Conservation (phyloP, 2,329 filamentous ascomycete species). For the Fusarium sp. region DNA sequence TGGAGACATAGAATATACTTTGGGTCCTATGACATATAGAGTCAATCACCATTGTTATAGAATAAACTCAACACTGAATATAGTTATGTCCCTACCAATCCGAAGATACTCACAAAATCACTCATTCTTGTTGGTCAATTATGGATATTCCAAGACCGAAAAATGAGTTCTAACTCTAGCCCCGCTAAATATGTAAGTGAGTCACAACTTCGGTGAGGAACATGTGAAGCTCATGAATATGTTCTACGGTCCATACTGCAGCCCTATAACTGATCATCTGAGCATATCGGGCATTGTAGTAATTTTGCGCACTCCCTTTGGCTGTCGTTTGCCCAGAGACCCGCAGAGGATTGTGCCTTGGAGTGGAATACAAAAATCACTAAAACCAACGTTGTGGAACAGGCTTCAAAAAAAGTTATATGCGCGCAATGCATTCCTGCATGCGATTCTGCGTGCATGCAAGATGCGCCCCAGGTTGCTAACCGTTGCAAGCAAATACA, state of each 20-base stretch:
- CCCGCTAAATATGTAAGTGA: constrained; percentile 6
- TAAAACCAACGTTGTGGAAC: neutral
- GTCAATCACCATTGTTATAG: neutral
- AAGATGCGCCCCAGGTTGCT: neutral
- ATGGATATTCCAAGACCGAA: neutral
- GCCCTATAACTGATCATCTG: constrained; percentile 1
- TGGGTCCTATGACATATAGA: neutral
- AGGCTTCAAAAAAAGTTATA: neutral
- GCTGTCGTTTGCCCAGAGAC: neutral
- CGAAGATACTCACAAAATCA: neutral
- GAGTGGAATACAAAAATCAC: neutral
- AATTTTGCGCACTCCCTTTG: neutral
- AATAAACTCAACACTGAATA: neutral
- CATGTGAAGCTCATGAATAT: neutral
- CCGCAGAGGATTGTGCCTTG: neutral
- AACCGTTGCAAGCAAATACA: neutral
- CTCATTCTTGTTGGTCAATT: neutral
- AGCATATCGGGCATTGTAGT: neutral
- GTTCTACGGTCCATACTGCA: neutral
- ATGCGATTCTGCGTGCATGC: neutral
- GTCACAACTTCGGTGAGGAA: constrained; percentile 5
- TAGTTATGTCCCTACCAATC: neutral
- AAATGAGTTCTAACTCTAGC: neutral
- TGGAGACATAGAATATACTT: neutral
- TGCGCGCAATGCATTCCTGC: neutral